Evolutionary conservation across 116 monocot genomes (phyloP).

Genomic region (Thalassia testudinum): DNA sequence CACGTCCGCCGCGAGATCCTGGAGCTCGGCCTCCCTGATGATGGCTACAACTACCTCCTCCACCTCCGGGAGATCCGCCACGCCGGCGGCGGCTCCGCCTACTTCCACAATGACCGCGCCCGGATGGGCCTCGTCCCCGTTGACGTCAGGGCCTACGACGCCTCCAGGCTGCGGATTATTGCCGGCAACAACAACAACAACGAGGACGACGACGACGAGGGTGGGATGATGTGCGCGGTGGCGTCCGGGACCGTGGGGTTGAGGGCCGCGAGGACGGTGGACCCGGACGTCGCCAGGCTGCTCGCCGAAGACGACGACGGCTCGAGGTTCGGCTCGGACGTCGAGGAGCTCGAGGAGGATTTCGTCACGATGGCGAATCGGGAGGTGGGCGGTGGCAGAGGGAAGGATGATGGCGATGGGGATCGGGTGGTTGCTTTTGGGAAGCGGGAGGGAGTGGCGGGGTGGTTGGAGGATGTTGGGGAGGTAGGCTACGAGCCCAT

Average conservation of each 20-base stretch:
- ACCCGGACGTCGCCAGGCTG: constrained; percentile 62
- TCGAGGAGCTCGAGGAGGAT: constrained; percentile 96
- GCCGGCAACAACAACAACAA: no score
- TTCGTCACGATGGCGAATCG: constrained; percentile 73
- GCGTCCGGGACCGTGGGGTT: constrained; percentile 40
- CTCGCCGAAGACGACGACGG: constrained; percentile 67
- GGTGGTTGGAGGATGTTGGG: constrained; percentile 1
- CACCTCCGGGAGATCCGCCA: constrained; percentile 78
- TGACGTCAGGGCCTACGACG: constrained; percentile 93
- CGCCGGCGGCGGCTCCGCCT: constrained; percentile 45
- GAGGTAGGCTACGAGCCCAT: constrained; percentile 3
- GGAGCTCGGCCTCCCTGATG: constrained; percentile 86
- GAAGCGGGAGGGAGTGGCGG: constrained; percentile 3
- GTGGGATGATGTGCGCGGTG: constrained; percentile 23
- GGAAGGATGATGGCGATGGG: background rate
- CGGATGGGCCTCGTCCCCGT: constrained; percentile 43
- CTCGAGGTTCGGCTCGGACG: constrained; percentile 77
- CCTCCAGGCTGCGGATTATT: constrained; percentile 30
- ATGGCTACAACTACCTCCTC: constrained; percentile 81
- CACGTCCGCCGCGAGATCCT: constrained; percentile 62
- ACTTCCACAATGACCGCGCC: constrained; percentile 42
- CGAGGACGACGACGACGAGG: constrained; percentile 12
- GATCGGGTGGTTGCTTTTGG: background rate
- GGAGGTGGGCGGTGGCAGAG: constrained; percentile 7
- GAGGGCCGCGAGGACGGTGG: constrained; percentile 46